A percentile compares a stretch with the other conserved stretches of the same genome.
Evolutionary conservation across 192 early-diverging fungal species (phyloP).

Genomic region (Backusella liffmaniae): DNA sequence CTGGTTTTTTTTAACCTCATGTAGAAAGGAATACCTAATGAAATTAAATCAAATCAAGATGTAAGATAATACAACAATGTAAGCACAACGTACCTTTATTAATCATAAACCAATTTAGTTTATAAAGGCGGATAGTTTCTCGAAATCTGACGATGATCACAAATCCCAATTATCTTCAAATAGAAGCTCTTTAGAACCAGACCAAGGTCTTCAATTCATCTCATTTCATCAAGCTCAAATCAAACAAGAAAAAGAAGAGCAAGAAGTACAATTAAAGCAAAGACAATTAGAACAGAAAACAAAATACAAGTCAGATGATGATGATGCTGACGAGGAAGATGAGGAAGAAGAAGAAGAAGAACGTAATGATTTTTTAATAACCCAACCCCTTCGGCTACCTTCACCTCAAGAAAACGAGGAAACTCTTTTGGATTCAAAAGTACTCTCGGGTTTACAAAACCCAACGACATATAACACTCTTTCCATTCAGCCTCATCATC

Average conservation of each 20-base stretch:
- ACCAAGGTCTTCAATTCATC: background rate
- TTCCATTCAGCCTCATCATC: background rate
- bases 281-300: background rate
- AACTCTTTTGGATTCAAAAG: background rate
- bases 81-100: background rate
- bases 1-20: conserved; percentile 26
- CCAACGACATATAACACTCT: no score
- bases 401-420: background rate
- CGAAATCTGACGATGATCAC: background rate
- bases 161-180: background rate
- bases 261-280: background rate
- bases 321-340: background rate
- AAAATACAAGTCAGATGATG: background rate
- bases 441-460: background rate
- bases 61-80: conserved; percentile 13
- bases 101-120: background rate
- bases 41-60: conserved; percentile 40
- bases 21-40: conserved; percentile 33
- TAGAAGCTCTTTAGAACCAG: background rate
- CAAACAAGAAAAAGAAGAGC: background rate
- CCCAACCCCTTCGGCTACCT: background rate
- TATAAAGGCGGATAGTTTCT: background rate
- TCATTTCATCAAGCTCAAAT: background rate
- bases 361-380: background rate
- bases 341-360: background rate